Conservation (phyloP, 108 stramenopile species). For the Fistulifera pelliculosa region DNA sequence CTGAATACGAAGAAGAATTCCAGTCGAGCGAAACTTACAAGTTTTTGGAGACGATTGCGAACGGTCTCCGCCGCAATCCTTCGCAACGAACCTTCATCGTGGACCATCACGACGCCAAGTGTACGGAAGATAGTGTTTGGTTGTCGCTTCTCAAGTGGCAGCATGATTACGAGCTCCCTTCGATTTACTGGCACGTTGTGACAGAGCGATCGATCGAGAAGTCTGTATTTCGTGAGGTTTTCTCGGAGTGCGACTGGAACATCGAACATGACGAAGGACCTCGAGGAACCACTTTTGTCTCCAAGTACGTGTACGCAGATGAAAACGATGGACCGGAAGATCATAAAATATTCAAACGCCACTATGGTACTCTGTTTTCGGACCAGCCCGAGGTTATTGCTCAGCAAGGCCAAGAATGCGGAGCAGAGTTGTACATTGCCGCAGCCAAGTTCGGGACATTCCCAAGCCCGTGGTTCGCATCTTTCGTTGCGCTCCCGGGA, state of each 20-base stretch:
- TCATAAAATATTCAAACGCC: too few relatives aligned
- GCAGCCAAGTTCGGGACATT: not conserved
- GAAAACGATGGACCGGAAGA: not conserved
- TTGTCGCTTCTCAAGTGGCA: conserved; percentile 3
- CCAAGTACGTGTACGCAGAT: not conserved
- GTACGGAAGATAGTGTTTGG: conserved; percentile 7
- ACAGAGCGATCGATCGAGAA: conserved; percentile 1
- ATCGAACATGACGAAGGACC: not conserved
- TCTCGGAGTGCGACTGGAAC: not conserved
- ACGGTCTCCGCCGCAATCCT: not conserved
- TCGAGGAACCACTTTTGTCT: not conserved
- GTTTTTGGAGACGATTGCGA: too few relatives aligned
- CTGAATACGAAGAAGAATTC: too few relatives aligned
- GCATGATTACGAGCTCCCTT: not conserved
- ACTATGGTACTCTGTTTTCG: not conserved
- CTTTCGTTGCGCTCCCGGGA: conserved; percentile 7
- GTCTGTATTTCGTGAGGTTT: not conserved
- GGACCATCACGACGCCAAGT: not conserved
- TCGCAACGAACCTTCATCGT: conserved; percentile 1
- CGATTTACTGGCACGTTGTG: not conserved
- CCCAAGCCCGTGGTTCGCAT: conserved; percentile 1
- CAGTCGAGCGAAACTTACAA: too few relatives aligned
- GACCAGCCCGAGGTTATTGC: conserved; percentile 1
- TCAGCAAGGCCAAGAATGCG: not conserved
- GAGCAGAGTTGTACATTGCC: too few relatives aligned